A percentile compares a stretch with the other conserved stretches of the same genome.
These are phyloP conservation scores for Rhazya stricta DNA, from an alignment of 257 asterid genomes.

Conservation along the genomic window DNA sequence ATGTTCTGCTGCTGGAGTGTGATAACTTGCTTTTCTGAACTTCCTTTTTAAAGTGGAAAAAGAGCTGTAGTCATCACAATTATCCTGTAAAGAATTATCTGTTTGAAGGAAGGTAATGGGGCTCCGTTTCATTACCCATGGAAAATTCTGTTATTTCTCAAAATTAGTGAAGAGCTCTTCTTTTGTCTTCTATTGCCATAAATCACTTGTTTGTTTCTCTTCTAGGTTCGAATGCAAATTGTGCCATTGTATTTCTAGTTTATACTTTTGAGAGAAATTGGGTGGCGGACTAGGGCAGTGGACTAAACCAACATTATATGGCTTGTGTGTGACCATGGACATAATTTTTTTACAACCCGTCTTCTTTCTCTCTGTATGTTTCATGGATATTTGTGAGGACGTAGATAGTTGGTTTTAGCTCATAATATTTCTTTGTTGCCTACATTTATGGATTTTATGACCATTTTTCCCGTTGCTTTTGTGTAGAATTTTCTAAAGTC, in stretches of 20 bases:
- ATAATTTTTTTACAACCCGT: not conserved
- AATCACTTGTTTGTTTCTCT: not conserved
- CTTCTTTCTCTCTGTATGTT: not conserved
- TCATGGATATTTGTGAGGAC: not conserved
- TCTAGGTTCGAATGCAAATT: not conserved
- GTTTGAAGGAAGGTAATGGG: not conserved
- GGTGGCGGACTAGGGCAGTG: not conserved
- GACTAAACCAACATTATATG: not conserved
- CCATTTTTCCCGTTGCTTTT: constrained; percentile 11
- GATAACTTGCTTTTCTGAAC: not conserved
- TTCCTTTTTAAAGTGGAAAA: not conserved
- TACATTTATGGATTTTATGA: not conserved
- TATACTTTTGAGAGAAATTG: not conserved
- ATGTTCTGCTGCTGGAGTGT: not conserved
- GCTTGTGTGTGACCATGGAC: not conserved
- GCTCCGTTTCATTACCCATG: not conserved
- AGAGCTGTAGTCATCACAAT: not conserved
- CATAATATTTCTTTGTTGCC: constrained; percentile 1
- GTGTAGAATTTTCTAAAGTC: constrained; percentile 70
- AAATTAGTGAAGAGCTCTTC: not conserved
- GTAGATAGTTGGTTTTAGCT: not conserved
- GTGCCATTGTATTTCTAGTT: not conserved
- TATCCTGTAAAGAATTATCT: not conserved
- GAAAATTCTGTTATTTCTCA: not conserved
- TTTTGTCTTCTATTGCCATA: not conserved